Evolutionary conservation across 192 early-diverging fungal species (phyloP).

Genomic region (Coemansia sp.): DNA sequence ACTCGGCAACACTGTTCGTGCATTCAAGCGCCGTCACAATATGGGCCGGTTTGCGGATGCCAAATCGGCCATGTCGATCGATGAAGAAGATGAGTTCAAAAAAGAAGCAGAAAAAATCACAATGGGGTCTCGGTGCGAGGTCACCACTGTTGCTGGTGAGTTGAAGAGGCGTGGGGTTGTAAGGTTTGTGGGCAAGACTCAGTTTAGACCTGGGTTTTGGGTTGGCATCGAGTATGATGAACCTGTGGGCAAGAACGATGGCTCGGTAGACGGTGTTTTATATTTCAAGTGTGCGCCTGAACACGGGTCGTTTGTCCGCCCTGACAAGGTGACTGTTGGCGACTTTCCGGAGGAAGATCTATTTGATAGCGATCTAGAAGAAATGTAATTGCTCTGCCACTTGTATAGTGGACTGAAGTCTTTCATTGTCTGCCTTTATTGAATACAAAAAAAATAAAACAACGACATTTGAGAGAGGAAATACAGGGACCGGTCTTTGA

Average conservation of each 20-base stretch:
- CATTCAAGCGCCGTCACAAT: slow-evolving; percentile 87
- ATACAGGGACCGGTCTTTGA: too few species aligned
- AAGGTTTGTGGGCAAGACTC: slow-evolving; percentile 69
- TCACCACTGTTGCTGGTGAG: slow-evolving; percentile 64
- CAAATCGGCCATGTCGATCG: slow-evolving; percentile 79
- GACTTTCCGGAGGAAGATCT: slow-evolving; percentile 92
- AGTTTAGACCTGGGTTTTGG: slow-evolving; percentile 89
- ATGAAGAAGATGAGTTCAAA: slow-evolving; percentile 68
- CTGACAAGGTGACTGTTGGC: slow-evolving; percentile 84
- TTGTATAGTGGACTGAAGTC: slow-evolving; percentile 2
- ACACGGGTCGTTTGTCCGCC: slow-evolving; percentile 87
- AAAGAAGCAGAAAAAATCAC: slow-evolving; percentile 67
- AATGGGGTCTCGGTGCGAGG: slow-evolving; percentile 82
- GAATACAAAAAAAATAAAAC: too few species aligned
- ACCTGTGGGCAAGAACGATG: slow-evolving; percentile 93
- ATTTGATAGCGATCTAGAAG: slow-evolving; percentile 72
- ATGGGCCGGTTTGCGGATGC: slow-evolving; percentile 80
- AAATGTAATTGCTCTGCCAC: slow-evolving; percentile 43
- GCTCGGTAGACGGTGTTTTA: slow-evolving; percentile 69
- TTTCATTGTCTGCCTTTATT: too few species aligned
- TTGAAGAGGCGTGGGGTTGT: slow-evolving; percentile 63
- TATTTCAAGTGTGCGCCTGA: slow-evolving; percentile 79
- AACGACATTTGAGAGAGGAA: too few species aligned
- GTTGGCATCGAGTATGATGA: slow-evolving; percentile 96
- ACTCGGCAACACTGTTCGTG: slow-evolving; percentile 77